Percentiles rank a stretch among this genome's conserved stretches.
Conservation (phyloP, 345 rosid species). For the Reutealis trisperma region DNA sequence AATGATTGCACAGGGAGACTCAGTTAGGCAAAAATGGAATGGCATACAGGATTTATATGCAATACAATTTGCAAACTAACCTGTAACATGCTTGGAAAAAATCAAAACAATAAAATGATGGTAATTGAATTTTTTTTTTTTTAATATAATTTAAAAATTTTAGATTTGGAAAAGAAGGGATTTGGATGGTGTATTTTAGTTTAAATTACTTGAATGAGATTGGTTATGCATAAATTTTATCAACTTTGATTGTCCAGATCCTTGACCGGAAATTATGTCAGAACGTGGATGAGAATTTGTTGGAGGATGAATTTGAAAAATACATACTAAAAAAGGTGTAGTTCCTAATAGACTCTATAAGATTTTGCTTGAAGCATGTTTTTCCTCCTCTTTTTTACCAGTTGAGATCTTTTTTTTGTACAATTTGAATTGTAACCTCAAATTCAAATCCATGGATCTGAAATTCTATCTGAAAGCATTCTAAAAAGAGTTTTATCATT, state of each 20-base stretch:
- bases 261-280: background rate
- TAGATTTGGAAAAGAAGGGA: background rate
- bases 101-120: background rate
- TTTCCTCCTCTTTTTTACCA: background rate
- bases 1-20: background rate
- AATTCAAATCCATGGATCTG: background rate
- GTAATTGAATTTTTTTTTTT: background rate
- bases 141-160: background rate
- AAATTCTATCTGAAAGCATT: background rate
- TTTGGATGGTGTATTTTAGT: background rate
- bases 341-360: background rate
- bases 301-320: background rate
- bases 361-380: background rate
- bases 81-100: background rate
- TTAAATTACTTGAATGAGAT: background rate
- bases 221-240: background rate
- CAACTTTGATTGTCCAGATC: background rate
- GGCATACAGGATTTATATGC: background rate
- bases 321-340: background rate
- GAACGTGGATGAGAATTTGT: background rate
- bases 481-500: background rate
- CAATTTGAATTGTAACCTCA: background rate
- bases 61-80: background rate
- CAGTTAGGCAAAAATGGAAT: background rate
- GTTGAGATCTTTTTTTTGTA: background rate